Conservation (phyloP, 108 stramenopile genomes). For the Skeletonema potamos region DNA sequence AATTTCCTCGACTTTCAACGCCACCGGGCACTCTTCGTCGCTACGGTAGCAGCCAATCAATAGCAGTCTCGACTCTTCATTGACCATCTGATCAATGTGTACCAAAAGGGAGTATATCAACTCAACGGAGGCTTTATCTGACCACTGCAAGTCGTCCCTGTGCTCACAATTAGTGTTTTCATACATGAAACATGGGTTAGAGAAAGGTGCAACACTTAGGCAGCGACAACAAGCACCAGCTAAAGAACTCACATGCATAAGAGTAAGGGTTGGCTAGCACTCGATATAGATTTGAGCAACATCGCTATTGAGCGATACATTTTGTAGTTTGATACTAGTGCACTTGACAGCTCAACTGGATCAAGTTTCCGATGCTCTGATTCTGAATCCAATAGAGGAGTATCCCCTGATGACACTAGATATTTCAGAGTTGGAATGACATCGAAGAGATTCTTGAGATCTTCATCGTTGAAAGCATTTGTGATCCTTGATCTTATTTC, state of each 20-base stretch:
- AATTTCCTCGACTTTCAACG: background rate
- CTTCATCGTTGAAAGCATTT: background rate
- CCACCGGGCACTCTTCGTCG: background rate
- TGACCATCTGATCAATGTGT: background rate
- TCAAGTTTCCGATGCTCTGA: background rate
- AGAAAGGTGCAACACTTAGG: too few species aligned
- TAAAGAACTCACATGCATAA: background rate
- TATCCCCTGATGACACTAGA: too few species aligned
- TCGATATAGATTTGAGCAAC: constrained; percentile 9
- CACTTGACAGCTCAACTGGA: background rate
- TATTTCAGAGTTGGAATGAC: constrained; percentile 1
- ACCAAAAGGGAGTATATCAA: constrained; percentile 9
- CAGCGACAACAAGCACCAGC: too few species aligned
- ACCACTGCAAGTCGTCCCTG: constrained; percentile 16
- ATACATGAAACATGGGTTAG: too few species aligned
- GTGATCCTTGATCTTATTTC: background rate
- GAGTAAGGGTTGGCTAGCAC: background rate
- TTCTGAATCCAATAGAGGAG: background rate
- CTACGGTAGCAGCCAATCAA: constrained; percentile 4
- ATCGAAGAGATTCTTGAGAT: background rate
- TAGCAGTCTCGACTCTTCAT: background rate
- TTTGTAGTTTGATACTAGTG: background rate
- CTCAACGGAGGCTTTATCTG: constrained; percentile 1
- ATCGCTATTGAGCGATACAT: background rate
- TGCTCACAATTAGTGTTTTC: too few species aligned